Evolutionary conservation across 345 rosid species (phyloP), one percentile per base, ranked within the genome.

Genomic region (Salix arbutifolia): DNA sequence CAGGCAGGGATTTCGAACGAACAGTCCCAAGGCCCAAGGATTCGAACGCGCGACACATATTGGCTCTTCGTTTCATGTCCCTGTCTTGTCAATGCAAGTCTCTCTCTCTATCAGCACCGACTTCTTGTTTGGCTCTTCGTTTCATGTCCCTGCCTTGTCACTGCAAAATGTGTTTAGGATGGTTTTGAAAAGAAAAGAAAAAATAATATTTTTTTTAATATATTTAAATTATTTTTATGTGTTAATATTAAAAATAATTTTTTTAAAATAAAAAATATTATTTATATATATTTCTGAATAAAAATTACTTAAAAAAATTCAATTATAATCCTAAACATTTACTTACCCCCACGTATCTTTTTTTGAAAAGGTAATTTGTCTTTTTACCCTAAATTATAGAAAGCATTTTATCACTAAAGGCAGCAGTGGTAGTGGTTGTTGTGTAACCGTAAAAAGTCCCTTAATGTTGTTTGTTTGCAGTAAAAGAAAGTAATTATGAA

Each of bases 31-130:
- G 6, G 73, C 37, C 73, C 61, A 1, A 11, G 61, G 61, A 3
- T 8, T 5, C 61, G 61, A 9, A 37, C 38, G 21, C 5, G 58
- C 38, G 61, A 48, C 73, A 19, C 73, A 17, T 70, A 5, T 26
- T 13, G 73, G 37, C 73, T 28, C 73, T 31, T 48, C 73, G 38
- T 70, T 70, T 70, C 50, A 70, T 28, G 73, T n/a, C 37, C 19
- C 35, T 70, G 61, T 70, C 73, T 56, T 56, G 26, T 56, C 13
- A 56, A 3, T 56, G 61, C 12, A n/a, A 53, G 25, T 21, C 61
- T 56, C 13, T n/a, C 61, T n/a, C 25, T 56, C 61, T 56, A 1
- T 8, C 61, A 4, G 12, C 26, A 21, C 12, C 8, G 12, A 56
- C 61, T 8, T 56, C 26, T 56, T 21, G 61, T 56, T 3, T 11